Evolutionary conservation across 176 grass and related monocot species (phyloP).

Genomic region (Rhynchospora tenuis): DNA sequence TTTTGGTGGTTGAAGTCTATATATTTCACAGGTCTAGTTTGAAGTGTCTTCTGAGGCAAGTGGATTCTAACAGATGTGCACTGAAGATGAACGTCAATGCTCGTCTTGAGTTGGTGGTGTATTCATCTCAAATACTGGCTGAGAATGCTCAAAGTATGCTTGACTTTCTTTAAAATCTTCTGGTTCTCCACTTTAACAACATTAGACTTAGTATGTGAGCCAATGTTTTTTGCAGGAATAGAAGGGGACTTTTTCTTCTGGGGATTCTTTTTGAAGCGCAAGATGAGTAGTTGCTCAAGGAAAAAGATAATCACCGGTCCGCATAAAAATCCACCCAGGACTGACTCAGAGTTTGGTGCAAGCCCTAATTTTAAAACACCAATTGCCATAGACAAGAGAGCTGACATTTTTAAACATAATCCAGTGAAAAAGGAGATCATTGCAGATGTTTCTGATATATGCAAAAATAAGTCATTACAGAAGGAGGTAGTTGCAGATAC

Average conservation of each 20-base stretch:
- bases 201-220: not conserved
- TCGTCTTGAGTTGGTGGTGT: not conserved
- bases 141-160: slow-evolving; percentile 15
- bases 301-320: not conserved
- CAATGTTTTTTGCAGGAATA: not conserved
- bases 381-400: not conserved
- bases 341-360: not conserved
- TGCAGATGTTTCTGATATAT: not conserved
- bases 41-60: slow-evolving; percentile 1
- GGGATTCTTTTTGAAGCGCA: slow-evolving; percentile 3
- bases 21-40: slow-evolving; percentile 4
- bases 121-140: slow-evolving; percentile 1
- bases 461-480: not conserved
- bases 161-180: not conserved
- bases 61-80: not conserved
- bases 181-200: not conserved
- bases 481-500: not conserved
- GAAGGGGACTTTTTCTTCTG: not conserved
- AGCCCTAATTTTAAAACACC: not conserved
- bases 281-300: not conserved
- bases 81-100: slow-evolving; percentile 1
- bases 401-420: not conserved
- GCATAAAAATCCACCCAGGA: not conserved
- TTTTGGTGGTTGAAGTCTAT: not conserved
- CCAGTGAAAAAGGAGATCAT: not conserved